Percentiles rank a stretch among this genome's conserved stretches.
Evolutionary conservation across 305 asterid genomes (phyloP).

Genomic region (Euphrasia arctica): DNA sequence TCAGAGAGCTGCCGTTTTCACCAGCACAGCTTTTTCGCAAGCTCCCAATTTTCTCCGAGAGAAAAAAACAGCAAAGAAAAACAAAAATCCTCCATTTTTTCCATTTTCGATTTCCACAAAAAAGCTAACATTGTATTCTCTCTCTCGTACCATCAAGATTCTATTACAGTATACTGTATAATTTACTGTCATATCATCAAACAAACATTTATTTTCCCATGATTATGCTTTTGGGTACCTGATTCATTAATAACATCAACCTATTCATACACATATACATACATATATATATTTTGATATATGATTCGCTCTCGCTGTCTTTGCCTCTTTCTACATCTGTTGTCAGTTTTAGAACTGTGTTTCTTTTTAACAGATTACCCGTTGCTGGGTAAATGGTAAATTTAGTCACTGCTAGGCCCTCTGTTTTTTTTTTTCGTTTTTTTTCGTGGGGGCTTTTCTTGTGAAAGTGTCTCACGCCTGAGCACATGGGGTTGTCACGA

Average conservation of each 20-base stretch:
- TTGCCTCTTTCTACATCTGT: slow-evolving; percentile 35
- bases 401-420: slow-evolving; percentile 21
- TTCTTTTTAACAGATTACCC: slow-evolving; percentile 27
- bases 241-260: slow-evolving; percentile 9
- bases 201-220: slow-evolving; percentile 29
- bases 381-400: slow-evolving; percentile 27
- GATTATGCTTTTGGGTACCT: slow-evolving; percentile 35
- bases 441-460: slow-evolving; percentile 32
- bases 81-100: slow-evolving; percentile 19
- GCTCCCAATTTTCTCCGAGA: slow-evolving; percentile 31
- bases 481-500: slow-evolving; percentile 30
- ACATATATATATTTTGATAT: not conserved
- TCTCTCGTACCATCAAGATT: slow-evolving; percentile 28
- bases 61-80: slow-evolving; percentile 18
- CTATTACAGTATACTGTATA: not conserved
- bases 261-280: not conserved
- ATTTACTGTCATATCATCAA: not conserved
- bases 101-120: slow-evolving; percentile 30
- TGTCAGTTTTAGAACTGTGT: slow-evolving; percentile 47
- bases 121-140: slow-evolving; percentile 16
- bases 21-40: slow-evolving; percentile 42
- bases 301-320: slow-evolving; percentile 19
- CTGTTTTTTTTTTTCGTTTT: slow-evolving; percentile 28
- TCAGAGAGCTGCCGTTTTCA: slow-evolving; percentile 72
- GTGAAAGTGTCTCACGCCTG: slow-evolving; percentile 39